A percentile compares a stretch with the other conserved stretches of the same genome.
These are phyloP conservation scores for Sordariomycetes sp. DNA, from an alignment of 2,329 filamentous ascomycete genomes.

Conservation along the genomic window DNA sequence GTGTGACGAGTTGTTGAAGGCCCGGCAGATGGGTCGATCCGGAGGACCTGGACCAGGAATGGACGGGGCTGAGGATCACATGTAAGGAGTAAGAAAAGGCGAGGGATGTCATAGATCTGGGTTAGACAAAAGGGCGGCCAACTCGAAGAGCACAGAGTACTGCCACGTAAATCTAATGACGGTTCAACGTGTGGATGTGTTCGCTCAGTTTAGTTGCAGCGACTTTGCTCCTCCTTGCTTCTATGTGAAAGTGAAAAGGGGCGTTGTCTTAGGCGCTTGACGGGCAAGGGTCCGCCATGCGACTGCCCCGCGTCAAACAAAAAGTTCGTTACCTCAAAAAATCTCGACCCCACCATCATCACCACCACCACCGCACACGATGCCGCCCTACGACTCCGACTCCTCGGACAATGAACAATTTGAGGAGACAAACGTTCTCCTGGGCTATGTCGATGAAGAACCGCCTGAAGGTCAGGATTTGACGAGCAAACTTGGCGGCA, in stretches of 20 bases:
- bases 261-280: too few relatives aligned
- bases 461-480: constrained; percentile 57
- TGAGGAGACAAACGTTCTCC: constrained; percentile 75
- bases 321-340: too few relatives aligned
- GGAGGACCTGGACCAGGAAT: constrained; percentile 55
- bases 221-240: background rate
- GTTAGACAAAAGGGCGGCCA: constrained; percentile 5
- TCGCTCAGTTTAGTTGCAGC: too few relatives aligned
- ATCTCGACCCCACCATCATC: constrained; percentile 27
- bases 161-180: too few relatives aligned
- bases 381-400: constrained; percentile 81
- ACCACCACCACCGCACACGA: constrained; percentile 19
- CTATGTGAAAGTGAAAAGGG: too few relatives aligned
- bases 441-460: constrained; percentile 82
- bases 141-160: too few relatives aligned
- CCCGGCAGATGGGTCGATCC: constrained; percentile 79
- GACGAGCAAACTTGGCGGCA: constrained; percentile 81
- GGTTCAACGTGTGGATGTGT: too few relatives aligned
- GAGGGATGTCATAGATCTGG: constrained; percentile 14
- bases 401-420: constrained; percentile 64
- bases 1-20: constrained; percentile 96
- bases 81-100: constrained; percentile 37
- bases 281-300: too few relatives aligned
- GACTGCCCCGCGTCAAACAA: too few relatives aligned
- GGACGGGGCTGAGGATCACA: constrained; percentile 48